Evolutionary conservation across 2,329 filamentous ascomycete genomes (phyloP).

Genomic region (Hypocrella siamensis): DNA sequence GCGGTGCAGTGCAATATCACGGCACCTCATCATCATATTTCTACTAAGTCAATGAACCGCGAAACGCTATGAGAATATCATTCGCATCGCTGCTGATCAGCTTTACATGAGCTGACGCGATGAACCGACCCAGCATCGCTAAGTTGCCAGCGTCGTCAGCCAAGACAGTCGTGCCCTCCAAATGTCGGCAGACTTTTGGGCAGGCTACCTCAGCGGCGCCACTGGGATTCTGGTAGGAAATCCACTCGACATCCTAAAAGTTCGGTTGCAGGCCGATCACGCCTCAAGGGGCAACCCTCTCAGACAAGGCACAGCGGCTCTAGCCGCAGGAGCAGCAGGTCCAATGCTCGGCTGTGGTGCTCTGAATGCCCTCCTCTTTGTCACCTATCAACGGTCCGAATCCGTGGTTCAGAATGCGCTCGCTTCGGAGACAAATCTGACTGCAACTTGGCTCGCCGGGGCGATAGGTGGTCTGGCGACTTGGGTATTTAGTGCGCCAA

Average conservation of each 20-base stretch:
- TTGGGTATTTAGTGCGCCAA: slow-evolving; percentile 75
- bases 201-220: slow-evolving; percentile 77
- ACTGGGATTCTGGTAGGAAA: slow-evolving; percentile 81
- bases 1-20: no score
- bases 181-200: slow-evolving; percentile 88
- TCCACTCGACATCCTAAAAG: slow-evolving; percentile 52
- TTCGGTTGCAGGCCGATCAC: slow-evolving; percentile 50
- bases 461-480: slow-evolving; percentile 70
- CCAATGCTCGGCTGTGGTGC: slow-evolving; percentile 83
- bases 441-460: slow-evolving; percentile 64
- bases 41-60: no score
- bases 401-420: slow-evolving; percentile 10
- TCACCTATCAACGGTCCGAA: slow-evolving; percentile 79
- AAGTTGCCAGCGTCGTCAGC: no score
- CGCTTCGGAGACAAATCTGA: slow-evolving; percentile 28
- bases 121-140: no score
- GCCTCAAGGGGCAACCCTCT: slow-evolving; percentile 4
- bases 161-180: not conserved
- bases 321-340: slow-evolving; percentile 57
- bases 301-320: slow-evolving; percentile 16
- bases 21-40: no score
- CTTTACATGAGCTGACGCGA: no score
- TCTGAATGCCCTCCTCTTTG: slow-evolving; percentile 78
- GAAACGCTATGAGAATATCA: no score
- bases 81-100: no score